Evolutionary conservation across 139 green algal genomes (phyloP), one percentile per base, ranked within the genome.

Genomic region (Chlamydomonas incerta): DNA sequence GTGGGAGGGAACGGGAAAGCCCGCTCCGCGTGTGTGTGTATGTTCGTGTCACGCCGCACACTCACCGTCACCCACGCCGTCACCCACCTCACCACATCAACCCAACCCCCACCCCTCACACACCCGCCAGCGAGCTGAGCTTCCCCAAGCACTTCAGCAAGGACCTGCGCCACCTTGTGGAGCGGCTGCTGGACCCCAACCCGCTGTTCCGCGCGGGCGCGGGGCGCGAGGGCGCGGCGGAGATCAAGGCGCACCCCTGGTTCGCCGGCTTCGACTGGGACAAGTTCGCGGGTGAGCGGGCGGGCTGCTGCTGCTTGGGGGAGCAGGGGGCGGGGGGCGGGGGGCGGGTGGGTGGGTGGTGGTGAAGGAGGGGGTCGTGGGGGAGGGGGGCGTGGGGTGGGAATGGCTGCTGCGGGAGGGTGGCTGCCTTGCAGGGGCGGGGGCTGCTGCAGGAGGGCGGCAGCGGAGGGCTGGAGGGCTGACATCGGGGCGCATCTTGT

Each of bases 241-340:
- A 96, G 80, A 91, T 99, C 63, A 96, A 96, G 89, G 55, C 73
- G 1, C 96, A 99, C 90, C 91, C 96, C 74, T 99, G 95, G 95
- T 99, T 99, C 84, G 69, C 86, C 18, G 92, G 89, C 69, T 97
- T 98, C 89, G 94, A 98, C 90, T 98, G 96, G 96, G 85, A 92
- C 0, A 90, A 90, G 0, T 96, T 98, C 67, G 77, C 74, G 21
- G 80, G 80, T 85, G 80, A 11, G 80, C 20, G 41, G 41, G n/a
- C n/a, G n/a, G n/a, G n/a, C n/a, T n/a, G n/a, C n/a, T n/a, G n/a
- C n/a, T n/a, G n/a, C n/a, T n/a, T n/a, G n/a, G n/a, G n/a, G n/a
- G n/a, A n/a, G n/a, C n/a, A n/a, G n/a, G n/a, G n/a, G n/a, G n/a
- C n/a, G n/a, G n/a, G n/a, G n/a, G n/a, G n/a, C n/a, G n/a, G n/a